Conservation (phyloP, 2,329 filamentous ascomycete species). For the Metarhizium sp. region DNA sequence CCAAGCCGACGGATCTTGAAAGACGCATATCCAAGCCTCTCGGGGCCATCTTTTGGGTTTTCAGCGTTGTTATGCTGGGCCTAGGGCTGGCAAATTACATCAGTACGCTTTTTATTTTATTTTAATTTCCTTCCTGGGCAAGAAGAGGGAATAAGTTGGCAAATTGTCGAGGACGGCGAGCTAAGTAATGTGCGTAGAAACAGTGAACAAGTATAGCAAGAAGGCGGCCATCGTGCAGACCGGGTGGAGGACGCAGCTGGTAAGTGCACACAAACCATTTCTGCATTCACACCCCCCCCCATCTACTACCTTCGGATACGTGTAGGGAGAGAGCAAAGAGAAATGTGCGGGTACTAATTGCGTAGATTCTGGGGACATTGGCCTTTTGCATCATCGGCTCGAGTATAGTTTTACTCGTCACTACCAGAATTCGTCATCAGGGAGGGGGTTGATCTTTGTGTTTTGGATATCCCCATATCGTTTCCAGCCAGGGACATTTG, state of each 20-base stretch:
- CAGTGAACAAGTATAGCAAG: constrained; percentile 70
- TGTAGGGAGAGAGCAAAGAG: too few relatives aligned
- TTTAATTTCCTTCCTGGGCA: too few relatives aligned
- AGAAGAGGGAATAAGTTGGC: too few relatives aligned
- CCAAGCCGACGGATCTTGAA: constrained; percentile 60
- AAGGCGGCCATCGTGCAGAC: constrained; percentile 79
- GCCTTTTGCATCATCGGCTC: constrained; percentile 55
- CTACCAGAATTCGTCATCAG: constrained; percentile 20
- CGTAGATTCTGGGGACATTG: constrained; percentile 51
- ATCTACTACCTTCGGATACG: too few relatives aligned
- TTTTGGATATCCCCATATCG: too few relatives aligned
- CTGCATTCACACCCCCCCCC: too few relatives aligned
- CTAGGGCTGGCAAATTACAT: constrained; percentile 84
- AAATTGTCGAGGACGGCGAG: neutral
- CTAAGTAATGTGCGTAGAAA: constrained; percentile 32
- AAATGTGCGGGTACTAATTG: neutral
- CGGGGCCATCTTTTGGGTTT: constrained; percentile 77
- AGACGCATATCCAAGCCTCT: constrained; percentile 71
- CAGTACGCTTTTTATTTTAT: constrained; percentile 34
- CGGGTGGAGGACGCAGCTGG: constrained; percentile 84
- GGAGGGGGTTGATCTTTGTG: neutral
- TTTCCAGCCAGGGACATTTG: too few relatives aligned
- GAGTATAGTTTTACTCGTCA: constrained; percentile 52
- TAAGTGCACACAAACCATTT: constrained; percentile 28
- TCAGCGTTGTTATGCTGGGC: constrained; percentile 67